phyloP scores from a whole-genome alignment of 495 filamentous ascomycete species.

The Aspergillus mulundensis region DNA sequence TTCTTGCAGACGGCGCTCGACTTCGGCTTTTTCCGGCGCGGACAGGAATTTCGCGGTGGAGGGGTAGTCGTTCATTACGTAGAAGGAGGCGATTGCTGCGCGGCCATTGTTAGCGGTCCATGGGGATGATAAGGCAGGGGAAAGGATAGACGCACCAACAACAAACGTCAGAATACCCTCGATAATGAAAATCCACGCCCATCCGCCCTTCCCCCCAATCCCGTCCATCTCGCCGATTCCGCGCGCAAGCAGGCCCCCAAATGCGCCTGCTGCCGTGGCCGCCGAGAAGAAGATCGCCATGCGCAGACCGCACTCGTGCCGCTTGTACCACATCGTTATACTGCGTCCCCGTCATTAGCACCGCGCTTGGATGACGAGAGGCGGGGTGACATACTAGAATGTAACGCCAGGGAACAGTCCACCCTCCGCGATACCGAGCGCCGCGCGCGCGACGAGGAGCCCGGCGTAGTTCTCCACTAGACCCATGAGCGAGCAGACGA shows the following conservation, averaged over 20 bases:
- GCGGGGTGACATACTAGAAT: constrained; percentile 8
- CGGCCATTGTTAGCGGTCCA: background rate
- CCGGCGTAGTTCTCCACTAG: constrained; percentile 9
- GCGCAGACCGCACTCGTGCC: constrained; percentile 12
- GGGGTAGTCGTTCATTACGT: constrained; percentile 15
- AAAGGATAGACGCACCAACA: background rate
- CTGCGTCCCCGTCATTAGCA: background rate
- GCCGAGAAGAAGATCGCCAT: constrained; percentile 18
- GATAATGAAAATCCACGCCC: constrained; percentile 16
- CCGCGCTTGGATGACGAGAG: too few species aligned
- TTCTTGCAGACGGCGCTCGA: constrained; percentile 4
- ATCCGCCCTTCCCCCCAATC: constrained; percentile 2
- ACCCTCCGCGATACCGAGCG: constrained; percentile 12
- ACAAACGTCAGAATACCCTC: constrained; percentile 12
- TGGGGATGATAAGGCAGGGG: background rate
- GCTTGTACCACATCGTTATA: constrained; percentile 17
- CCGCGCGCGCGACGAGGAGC: constrained; percentile 1
- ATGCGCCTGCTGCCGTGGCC: constrained; percentile 12
- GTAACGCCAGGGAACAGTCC: constrained; percentile 13
- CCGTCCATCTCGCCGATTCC: constrained; percentile 13
- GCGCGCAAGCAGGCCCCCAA: constrained; percentile 12
- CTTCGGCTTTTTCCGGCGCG: constrained; percentile 3
- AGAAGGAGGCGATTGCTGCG: constrained; percentile 12
- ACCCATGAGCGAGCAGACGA: constrained; percentile 11
- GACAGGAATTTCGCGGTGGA: constrained; percentile 16